Evolutionary conservation across 371 early-diverging fungal species (phyloP).

Genomic region (Funneliformis caledonium): DNA sequence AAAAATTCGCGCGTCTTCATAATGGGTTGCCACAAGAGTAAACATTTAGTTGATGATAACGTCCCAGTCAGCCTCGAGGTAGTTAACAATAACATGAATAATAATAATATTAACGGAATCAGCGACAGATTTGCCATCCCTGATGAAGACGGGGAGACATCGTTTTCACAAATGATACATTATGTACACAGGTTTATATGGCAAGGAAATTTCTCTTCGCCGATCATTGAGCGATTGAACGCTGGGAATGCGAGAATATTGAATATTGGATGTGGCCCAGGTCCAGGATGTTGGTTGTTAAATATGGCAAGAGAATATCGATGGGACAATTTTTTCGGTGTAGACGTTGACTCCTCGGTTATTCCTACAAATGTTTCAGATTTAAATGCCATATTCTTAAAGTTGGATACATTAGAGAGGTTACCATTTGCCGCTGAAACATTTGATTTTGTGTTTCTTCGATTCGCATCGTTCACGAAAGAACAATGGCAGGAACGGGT

Average conservation of each 20-base stretch:
- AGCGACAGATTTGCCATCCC: background rate
- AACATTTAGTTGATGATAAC: background rate
- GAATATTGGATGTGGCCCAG: conserved; percentile 11
- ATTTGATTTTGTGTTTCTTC: conserved; percentile 23
- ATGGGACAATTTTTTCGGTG: background rate
- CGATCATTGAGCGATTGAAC: background rate
- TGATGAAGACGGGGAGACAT: background rate
- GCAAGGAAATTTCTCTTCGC: conserved; percentile 20
- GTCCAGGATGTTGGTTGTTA: conserved; percentile 6
- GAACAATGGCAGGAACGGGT: background rate
- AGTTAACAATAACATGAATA: background rate
- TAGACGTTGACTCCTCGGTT: background rate
- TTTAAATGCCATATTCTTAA: background rate
- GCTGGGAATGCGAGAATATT: background rate
- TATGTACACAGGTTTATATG: conserved; percentile 20
- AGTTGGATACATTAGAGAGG: conserved; percentile 1
- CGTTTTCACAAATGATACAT: conserved; percentile 3
- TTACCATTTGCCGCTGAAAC: background rate
- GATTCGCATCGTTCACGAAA: background rate
- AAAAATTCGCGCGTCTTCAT: too few relatives aligned
- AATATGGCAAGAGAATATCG: background rate
- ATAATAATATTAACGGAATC: background rate
- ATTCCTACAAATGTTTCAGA: background rate
- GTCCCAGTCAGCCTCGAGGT: background rate
- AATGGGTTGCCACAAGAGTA: background rate